Evolutionary conservation across 805 yeast genomes (phyloP).

Genomic region (Groenewaldozyma salmanticensis): DNA sequence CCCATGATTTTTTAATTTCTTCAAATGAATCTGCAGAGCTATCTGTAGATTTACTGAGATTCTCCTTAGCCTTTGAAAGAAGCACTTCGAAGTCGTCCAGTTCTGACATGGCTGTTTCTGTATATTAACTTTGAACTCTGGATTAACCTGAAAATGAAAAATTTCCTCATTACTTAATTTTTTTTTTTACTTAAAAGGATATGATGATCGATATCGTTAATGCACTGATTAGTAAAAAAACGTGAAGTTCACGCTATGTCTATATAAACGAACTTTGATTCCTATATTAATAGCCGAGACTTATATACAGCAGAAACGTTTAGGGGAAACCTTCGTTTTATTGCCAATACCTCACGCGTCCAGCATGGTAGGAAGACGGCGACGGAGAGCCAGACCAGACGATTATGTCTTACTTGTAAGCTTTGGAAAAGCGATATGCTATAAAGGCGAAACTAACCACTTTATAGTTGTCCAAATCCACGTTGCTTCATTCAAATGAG

Average conservation of each 20-base stretch:
- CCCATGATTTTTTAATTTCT: conserved; percentile 10
- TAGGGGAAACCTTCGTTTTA: too few species aligned
- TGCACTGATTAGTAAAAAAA: background rate
- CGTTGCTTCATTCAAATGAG: background rate
- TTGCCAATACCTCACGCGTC: too few species aligned
- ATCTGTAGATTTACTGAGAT: background rate
- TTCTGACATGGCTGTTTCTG: background rate
- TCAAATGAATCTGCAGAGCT: background rate
- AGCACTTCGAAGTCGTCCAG: conserved; percentile 9
- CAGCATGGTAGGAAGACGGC: background rate
- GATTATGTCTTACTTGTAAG: background rate
- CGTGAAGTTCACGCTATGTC: background rate
- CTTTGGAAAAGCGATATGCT: background rate
- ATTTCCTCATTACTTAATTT: too few species aligned
- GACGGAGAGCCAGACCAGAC: background rate
- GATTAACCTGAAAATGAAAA: too few species aligned
- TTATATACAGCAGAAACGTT: too few species aligned
- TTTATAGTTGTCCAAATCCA: background rate
- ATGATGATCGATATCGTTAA: too few species aligned
- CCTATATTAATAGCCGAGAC: too few species aligned
- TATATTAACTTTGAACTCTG: too few species aligned
- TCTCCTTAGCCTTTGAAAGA: conserved; percentile 11
- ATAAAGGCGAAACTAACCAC: background rate
- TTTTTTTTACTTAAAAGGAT: too few species aligned
- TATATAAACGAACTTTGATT: background rate